Evolutionary conservation across 257 asterid species (phyloP), one percentile per base, ranked within the genome.

Genomic region (Apocynum venetum): DNA sequence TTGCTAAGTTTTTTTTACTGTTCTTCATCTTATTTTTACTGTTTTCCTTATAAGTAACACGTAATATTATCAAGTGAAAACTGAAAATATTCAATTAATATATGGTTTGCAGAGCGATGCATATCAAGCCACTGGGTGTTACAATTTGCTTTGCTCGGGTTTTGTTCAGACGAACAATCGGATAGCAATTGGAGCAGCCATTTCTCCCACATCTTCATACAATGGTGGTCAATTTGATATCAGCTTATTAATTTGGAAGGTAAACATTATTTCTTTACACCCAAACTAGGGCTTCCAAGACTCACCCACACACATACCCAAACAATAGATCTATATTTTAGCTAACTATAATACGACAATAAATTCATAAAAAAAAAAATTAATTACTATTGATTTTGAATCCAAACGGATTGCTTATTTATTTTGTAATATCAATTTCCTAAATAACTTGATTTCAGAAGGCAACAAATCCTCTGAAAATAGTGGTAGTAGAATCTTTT

Each of bases 161-260:
- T 93, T 93, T 85, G 87, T 93, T 77, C 98, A 93, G 85, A 93
- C 97, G 46, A 93, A 88, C 86, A 92, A 76, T 78, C 87, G 74
- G 78, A 89, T 93, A 68, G 96, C 98, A 44, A 90, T 92, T 76
- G 98, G 98, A 38, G 98, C 97, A 1, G 98, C 98, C 2, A 93
- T 93, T 82, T 93, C 98, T 47, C 98, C 98, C 4, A 87, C 89
- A 12, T 93, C 98, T n/a, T 72, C 94, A 0, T 93, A 86, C 41
- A 84, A 76, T 66, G 93, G 92, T 51, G 96, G 96, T 6, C 98
- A 93, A 89, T 93, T 90, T 79, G 98, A 93, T 78, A 92, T 93
- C 77, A 93, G 92, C 86, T 82, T 93, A 71, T 75, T 93, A 76
- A 85, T 93, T 7, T 91, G 98, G 98, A 93, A 93, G 98, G 98